Percentiles rank a stretch among this genome's conserved stretches.
Evolutionary conservation across 2,329 filamentous ascomycete genomes (phyloP).

Genomic region (Diaporthe nobilis): DNA sequence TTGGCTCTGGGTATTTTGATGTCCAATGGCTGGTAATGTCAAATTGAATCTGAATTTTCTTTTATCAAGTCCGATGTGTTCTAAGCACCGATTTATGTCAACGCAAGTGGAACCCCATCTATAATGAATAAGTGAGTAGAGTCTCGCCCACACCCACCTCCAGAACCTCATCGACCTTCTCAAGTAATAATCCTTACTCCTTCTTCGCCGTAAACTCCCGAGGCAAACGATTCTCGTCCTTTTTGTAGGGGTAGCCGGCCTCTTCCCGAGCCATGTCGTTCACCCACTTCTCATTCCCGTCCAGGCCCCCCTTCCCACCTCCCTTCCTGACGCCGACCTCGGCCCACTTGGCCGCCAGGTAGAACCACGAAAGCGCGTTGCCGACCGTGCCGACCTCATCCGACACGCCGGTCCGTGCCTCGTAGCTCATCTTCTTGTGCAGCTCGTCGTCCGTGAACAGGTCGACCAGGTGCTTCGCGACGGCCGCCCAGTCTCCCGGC

Average conservation of each 20-base stretch:
- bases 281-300: constrained; percentile 76
- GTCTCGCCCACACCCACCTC: background rate
- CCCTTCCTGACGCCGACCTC: constrained; percentile 64
- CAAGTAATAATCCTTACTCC: constrained; percentile 29
- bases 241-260: constrained; percentile 70
- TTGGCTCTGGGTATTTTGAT: background rate
- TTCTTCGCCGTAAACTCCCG: constrained; percentile 56
- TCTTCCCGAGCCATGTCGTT: constrained; percentile 80
- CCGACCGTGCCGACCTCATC: constrained; percentile 88
- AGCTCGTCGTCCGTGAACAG: constrained; percentile 76
- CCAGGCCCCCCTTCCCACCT: constrained; percentile 58
- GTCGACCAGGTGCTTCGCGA: constrained; percentile 76
- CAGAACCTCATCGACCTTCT: background rate
- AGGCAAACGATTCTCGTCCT: constrained; percentile 74
- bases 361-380: constrained; percentile 83
- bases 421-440: constrained; percentile 76
- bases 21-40: background rate
- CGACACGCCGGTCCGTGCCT: constrained; percentile 76
- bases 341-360: constrained; percentile 77
- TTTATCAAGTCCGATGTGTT: background rate
- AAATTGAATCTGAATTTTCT: background rate
- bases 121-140: background rate
- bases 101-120: background rate
- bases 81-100: background rate
- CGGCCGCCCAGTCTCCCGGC: constrained; percentile 77